Evolutionary conservation across 257 asterid species (phyloP).

Genomic region (Solanum acaule): DNA sequence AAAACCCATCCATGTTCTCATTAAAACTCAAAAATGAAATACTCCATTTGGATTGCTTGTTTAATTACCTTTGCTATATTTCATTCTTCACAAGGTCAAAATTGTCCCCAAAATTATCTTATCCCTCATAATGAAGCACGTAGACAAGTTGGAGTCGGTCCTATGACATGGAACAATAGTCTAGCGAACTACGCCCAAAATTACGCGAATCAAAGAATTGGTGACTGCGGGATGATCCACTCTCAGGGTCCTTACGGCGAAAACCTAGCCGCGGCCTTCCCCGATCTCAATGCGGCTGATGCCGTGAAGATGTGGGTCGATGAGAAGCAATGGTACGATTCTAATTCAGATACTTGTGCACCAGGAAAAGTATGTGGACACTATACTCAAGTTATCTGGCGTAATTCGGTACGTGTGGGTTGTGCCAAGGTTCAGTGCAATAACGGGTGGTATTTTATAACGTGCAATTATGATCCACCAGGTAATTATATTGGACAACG

Average conservation of each 20-base stretch:
- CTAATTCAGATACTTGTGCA: background rate
- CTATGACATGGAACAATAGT: slow-evolving; percentile 24
- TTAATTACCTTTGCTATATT: background rate
- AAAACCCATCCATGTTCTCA: background rate
- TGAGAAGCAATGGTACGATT: slow-evolving; percentile 27
- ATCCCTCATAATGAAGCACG: slow-evolving; percentile 32
- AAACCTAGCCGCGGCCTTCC: slow-evolving; percentile 30
- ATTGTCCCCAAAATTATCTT: slow-evolving; percentile 9
- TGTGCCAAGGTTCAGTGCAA: slow-evolving; percentile 31
- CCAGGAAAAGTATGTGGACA: slow-evolving; percentile 31
- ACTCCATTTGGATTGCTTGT: background rate
- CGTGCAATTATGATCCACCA: slow-evolving; percentile 28
- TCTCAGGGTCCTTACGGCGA: slow-evolving; percentile 44
- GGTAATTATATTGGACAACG: slow-evolving; percentile 9
- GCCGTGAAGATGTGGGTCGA: slow-evolving; percentile 29
- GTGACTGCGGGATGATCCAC: slow-evolving; percentile 32
- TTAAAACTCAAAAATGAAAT: background rate
- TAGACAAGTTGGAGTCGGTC: slow-evolving; percentile 17
- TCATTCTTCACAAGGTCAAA: slow-evolving; percentile 10
- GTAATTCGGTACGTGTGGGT: slow-evolving; percentile 18
- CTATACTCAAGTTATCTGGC: slow-evolving; percentile 54
- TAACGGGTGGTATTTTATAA: slow-evolving; percentile 24
- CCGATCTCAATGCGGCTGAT: slow-evolving; percentile 14
- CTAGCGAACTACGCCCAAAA: slow-evolving; percentile 28
- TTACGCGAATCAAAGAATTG: slow-evolving; percentile 13